These are phyloP conservation scores for Alternaria dauci DNA, from an alignment of 2,329 filamentous ascomycete species.

Conservation along the genomic window DNA sequence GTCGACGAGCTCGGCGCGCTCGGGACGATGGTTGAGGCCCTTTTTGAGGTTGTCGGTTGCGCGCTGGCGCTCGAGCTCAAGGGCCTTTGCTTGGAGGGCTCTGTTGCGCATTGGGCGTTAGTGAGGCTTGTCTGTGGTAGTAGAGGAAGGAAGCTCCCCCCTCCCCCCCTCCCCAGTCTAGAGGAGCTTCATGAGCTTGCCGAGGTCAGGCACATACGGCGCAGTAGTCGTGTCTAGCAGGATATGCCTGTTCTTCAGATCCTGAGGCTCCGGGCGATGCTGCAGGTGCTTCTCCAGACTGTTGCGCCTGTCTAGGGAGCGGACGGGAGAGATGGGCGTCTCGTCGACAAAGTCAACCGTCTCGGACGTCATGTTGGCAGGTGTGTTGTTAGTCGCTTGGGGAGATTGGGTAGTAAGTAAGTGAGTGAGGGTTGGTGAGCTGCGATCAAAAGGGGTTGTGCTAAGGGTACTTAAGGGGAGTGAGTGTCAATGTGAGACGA, in stretches of 20 bases:
- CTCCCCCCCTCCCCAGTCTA: background rate
- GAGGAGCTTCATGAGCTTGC: background rate
- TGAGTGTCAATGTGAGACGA: conserved; percentile 17
- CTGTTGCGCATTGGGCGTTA: conserved; percentile 46
- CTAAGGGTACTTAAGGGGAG: conserved; percentile 22
- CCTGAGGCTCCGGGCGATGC: conserved; percentile 61
- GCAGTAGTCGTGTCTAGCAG: conserved; percentile 72
- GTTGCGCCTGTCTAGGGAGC: conserved; percentile 68
- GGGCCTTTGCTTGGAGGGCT: conserved; percentile 67
- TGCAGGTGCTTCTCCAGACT: conserved; percentile 59
- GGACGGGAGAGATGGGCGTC: conserved; percentile 53
- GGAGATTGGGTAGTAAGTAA: conserved; percentile 4
- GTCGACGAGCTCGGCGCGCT: conserved; percentile 79
- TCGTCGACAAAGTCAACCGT: conserved; percentile 43
- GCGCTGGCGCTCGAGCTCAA: conserved; percentile 71
- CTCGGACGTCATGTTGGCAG: conserved; percentile 40
- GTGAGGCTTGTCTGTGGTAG: background rate
- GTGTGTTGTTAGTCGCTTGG: conserved; percentile 16
- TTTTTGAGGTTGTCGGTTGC: conserved; percentile 71
- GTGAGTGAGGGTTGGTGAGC: background rate
- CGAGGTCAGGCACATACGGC: conserved; percentile 59
- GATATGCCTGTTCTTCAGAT: conserved; percentile 74
- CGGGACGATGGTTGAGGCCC: conserved; percentile 68
- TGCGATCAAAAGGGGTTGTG: conserved; percentile 4
- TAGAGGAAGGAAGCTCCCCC: background rate